Conservation (phyloP, 192 early-diverging fungal species). For the Umbelopsis isabellina region DNA sequence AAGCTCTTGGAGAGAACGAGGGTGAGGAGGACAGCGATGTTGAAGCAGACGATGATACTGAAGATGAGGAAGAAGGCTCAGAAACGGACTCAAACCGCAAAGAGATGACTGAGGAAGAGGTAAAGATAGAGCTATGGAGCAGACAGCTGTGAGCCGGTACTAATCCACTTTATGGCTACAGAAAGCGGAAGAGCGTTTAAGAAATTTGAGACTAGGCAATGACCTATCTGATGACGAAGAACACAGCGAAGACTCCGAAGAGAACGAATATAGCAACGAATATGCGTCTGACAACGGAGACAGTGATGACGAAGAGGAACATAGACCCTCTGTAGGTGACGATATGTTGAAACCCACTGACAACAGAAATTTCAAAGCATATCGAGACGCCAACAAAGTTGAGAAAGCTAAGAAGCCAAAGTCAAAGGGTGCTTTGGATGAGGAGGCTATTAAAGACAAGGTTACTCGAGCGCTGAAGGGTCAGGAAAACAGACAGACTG, state of each 20-base stretch:
- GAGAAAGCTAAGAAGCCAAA: slow-evolving; percentile 30
- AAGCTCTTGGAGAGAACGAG: slow-evolving; percentile 29
- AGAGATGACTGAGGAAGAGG: slow-evolving; percentile 34
- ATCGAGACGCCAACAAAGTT: slow-evolving; percentile 46
- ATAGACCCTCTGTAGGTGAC: not conserved
- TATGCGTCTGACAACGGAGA: slow-evolving; percentile 26
- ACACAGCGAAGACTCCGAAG: slow-evolving; percentile 14
- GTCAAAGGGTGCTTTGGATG: slow-evolving; percentile 34
- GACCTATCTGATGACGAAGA: slow-evolving; percentile 20
- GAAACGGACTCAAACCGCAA: slow-evolving; percentile 14
- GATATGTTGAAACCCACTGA: slow-evolving; percentile 34
- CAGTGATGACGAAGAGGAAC: slow-evolving; percentile 1
- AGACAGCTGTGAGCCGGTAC: not conserved
- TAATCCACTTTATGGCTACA: not conserved
- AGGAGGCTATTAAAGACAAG: slow-evolving; percentile 54
- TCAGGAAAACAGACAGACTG: slow-evolving; percentile 33
- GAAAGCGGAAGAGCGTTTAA: slow-evolving; percentile 22
- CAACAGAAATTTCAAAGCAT: slow-evolving; percentile 55
- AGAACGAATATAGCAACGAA: slow-evolving; percentile 5
- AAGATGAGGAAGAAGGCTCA: slow-evolving; percentile 26
- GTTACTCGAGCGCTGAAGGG: slow-evolving; percentile 46
- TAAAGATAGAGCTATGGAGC: not conserved
- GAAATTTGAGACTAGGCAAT: slow-evolving; percentile 34
- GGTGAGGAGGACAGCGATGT: slow-evolving; percentile 40
- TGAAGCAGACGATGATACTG: slow-evolving; percentile 30